Base-by-base conservation (phyloP, 2,329 filamentous ascomycete genomes). In the Scedosporium minutisporum region DNA sequence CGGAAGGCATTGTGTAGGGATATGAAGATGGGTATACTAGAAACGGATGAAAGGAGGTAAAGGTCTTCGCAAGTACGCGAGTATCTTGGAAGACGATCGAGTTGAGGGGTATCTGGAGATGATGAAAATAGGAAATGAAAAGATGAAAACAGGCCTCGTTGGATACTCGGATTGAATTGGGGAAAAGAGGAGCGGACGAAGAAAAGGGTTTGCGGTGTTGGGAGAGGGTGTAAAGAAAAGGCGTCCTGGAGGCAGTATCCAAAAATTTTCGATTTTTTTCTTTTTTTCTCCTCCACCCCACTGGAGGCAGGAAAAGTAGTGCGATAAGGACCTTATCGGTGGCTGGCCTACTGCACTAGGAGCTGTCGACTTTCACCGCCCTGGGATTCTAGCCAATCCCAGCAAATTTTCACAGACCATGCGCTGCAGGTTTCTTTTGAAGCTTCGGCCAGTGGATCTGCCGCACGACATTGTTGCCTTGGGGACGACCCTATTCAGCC, bases 1-100 rank as follows among this genome's bases (percentile, higher is more conserved):
- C 72, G 67, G 80, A 74, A 75, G 82, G 78, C 84, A 87, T 87
- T 68, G 69, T 78, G 68, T 51, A 55, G 33, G 46, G 41, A 27
- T 57, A 23, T 57, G 53, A 38, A 55, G 29, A 38, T 61, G 25
- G 55, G 57, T 38, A 55, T 57, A 38, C 12, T 6, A 18, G 27
- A 14, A 10, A 55, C 5, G 27, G 58, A 51, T 62, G 41, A 60
- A 25, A 18, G 62, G 60, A 46, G 62, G n/a, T 14, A 29, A 23
- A 55, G 7, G 44, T 21, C 18, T 48, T 48, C 44, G 44, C 44
- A 48, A 21, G 41, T 44, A 27, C 25, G 25, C 3, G 33, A 38
- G 33, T 4, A 33, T 9, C 33, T 38, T 21, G 18, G 44, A 48
- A 48, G 44, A n/a, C 18, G 44, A n/a, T 57, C 2, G 23, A 57